These are phyloP conservation scores for Lignosus rhinocerotis DNA, from an alignment of 1,284 basidiomycete species.

Conservation along the genomic window DNA sequence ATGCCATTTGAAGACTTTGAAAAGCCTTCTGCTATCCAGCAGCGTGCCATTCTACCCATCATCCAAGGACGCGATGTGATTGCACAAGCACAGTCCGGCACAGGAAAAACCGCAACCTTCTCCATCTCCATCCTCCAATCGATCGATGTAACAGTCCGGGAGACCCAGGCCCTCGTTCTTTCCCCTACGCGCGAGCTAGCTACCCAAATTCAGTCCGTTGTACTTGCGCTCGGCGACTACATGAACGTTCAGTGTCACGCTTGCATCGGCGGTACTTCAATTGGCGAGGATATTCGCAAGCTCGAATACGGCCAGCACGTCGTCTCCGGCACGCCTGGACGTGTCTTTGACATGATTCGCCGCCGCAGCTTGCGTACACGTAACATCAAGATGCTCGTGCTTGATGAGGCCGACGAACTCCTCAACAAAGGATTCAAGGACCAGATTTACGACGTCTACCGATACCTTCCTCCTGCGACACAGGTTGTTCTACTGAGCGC, in stretches of 20 bases:
- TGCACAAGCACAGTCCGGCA: slow-evolving; percentile 98
- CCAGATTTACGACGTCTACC: slow-evolving; percentile 99
- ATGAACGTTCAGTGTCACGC: slow-evolving; percentile 99
- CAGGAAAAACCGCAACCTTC: slow-evolving; percentile 99
- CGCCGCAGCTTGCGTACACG: slow-evolving; percentile 91
- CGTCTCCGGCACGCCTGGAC: slow-evolving; percentile 96
- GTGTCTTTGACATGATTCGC: slow-evolving; percentile 99
- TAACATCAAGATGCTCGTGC: slow-evolving; percentile 99
- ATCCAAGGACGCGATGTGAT: slow-evolving; percentile 96
- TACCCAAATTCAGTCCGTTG: slow-evolving; percentile 98
- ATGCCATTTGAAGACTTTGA: slow-evolving; percentile 78
- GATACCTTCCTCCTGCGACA: slow-evolving; percentile 96
- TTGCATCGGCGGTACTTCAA: slow-evolving; percentile 96
- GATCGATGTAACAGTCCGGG: slow-evolving; percentile 93
- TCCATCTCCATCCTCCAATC: slow-evolving; percentile 93
- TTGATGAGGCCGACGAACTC: slow-evolving; percentile 98
- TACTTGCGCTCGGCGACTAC: slow-evolving; percentile 96
- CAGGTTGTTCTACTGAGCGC: slow-evolving; percentile 97
- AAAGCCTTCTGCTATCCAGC: slow-evolving; percentile 98
- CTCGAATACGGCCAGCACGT: slow-evolving; percentile 98
- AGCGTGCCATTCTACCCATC: slow-evolving; percentile 95
- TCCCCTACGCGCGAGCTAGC: slow-evolving; percentile 95
- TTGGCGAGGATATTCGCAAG: slow-evolving; percentile 98
- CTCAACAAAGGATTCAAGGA: slow-evolving; percentile 99
- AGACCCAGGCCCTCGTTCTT: slow-evolving; percentile 95